Evolutionary conservation across 2,329 filamentous ascomycete genomes (phyloP).

Genomic region (Ophiocordyceps sinensis): DNA sequence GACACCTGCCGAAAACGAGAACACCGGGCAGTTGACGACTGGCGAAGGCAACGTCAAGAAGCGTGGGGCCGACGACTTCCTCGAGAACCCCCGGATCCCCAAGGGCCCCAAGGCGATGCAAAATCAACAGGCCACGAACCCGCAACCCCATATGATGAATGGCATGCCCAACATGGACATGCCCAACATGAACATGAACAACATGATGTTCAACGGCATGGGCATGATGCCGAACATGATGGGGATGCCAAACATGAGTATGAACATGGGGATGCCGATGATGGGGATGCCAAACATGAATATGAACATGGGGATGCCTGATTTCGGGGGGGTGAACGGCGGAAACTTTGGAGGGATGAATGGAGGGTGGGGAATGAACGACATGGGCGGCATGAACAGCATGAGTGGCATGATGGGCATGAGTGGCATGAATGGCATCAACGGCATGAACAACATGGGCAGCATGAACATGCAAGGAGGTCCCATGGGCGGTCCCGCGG

Average conservation of each 20-base stretch:
- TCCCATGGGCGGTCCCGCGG: constrained; percentile 7
- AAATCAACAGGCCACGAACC: constrained; percentile 32
- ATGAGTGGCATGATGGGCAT: constrained; percentile 15
- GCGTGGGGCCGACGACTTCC: constrained; percentile 61
- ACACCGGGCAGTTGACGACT: constrained; percentile 6
- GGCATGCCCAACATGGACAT: constrained; percentile 24
- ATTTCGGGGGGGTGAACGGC: constrained; percentile 16
- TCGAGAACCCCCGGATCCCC: constrained; percentile 49
- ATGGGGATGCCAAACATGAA: constrained; percentile 14
- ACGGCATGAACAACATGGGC: constrained; percentile 7
- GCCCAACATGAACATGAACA: constrained; percentile 22
- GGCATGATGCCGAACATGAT: constrained; percentile 24
- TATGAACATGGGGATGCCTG: constrained; percentile 12
- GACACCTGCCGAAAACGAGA: constrained; percentile 24
- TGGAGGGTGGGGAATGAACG: constrained; percentile 19
- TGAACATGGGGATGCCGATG: constrained; percentile 14
- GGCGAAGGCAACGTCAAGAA: constrained; percentile 47
- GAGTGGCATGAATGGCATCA: constrained; percentile 9
- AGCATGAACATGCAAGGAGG: not conserved
- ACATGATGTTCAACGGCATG: constrained; percentile 23
- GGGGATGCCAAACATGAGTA: constrained; percentile 19
- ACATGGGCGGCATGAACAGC: constrained; percentile 13
- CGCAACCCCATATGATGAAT: constrained; percentile 31
- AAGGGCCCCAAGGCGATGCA: constrained; percentile 54
- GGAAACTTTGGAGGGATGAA: constrained; percentile 9